These are phyloP conservation scores for Sporothrix variecibatus DNA, from an alignment of 2,329 filamentous ascomycete species.

Conservation along the genomic window DNA sequence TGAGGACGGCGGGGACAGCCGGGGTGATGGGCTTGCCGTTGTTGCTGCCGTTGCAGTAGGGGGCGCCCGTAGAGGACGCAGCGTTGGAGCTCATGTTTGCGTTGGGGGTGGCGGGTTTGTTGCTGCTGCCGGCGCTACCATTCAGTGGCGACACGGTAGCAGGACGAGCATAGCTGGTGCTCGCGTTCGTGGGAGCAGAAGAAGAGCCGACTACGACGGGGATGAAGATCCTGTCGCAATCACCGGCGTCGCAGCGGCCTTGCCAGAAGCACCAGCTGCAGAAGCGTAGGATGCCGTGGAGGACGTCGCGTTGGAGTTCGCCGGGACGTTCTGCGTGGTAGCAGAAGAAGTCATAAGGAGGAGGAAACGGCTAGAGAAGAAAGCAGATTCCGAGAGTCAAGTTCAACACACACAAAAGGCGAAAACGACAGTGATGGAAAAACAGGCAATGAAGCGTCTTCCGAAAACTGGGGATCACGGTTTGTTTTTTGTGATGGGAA, in stretches of 20 bases:
- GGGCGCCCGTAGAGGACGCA: constrained; percentile 5
- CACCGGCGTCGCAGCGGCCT: constrained; percentile 61
- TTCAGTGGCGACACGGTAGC: constrained; percentile 78
- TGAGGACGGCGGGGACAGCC: constrained; percentile 62
- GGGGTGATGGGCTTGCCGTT: constrained; percentile 54
- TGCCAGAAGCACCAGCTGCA: constrained; percentile 64
- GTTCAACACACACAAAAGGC: too few relatives aligned
- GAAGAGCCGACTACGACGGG: constrained; percentile 58
- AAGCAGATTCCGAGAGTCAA: background rate
- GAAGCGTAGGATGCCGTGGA: constrained; percentile 66
- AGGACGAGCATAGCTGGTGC: constrained; percentile 60
- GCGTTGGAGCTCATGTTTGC: constrained; percentile 28
- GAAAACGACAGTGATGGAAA: background rate
- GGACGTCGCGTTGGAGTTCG: constrained; percentile 47
- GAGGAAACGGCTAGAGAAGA: background rate
- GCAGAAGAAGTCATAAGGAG: constrained; percentile 64
- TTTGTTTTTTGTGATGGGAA: background rate
- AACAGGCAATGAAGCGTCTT: constrained; percentile 13
- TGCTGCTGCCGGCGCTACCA: constrained; percentile 56
- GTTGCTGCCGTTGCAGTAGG: constrained; percentile 37
- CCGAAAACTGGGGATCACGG: background rate
- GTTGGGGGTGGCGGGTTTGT: constrained; percentile 13
- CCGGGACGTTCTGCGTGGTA: constrained; percentile 51
- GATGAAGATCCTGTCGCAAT: constrained; percentile 61
- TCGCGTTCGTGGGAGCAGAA: constrained; percentile 48